These are phyloP conservation scores for Asparagopsis taxiformis DNA, from an alignment of 31 red algal genomes.

Conservation along the genomic window DNA sequence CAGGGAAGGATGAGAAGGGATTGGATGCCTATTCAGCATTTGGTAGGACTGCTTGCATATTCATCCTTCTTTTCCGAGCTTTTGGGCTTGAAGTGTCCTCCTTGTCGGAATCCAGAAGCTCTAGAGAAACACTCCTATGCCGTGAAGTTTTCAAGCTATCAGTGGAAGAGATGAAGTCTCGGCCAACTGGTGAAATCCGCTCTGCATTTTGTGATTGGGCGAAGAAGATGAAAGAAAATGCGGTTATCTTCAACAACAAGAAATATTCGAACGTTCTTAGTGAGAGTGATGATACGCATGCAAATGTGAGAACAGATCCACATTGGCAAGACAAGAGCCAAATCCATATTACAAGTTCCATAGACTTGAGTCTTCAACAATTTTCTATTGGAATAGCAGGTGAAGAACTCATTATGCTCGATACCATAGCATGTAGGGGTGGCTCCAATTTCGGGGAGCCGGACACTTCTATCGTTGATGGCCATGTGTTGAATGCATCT, in stretches of 20 bases:
- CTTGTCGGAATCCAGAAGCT: not conserved
- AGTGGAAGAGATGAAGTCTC: not conserved
- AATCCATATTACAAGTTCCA: conserved; percentile 5
- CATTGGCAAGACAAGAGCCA: too few relatives aligned
- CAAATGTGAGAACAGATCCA: too few relatives aligned
- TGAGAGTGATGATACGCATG: too few relatives aligned
- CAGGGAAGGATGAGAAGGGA: conserved; percentile 17
- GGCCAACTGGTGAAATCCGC: not conserved
- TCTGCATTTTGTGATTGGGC: not conserved
- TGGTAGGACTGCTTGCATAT: conserved; percentile 45
- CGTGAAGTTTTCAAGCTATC: not conserved
- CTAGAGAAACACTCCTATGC: not conserved
- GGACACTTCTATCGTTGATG: not conserved
- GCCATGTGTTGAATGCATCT: conserved; percentile 39
- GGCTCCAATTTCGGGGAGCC: conserved; percentile 2
- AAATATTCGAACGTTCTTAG: too few relatives aligned
- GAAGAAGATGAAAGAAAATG: not conserved
- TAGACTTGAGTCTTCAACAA: conserved; percentile 37
- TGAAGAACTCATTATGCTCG: conserved; percentile 40
- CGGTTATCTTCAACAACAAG: not conserved
- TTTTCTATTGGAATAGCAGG: conserved; percentile 32
- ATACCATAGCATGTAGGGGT: conserved; percentile 50
- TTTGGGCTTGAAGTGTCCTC: conserved; percentile 15
- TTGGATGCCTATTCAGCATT: conserved; percentile 33
- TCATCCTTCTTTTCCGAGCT: conserved; percentile 36